A percentile compares a stretch with the other conserved stretches of the same genome.
These are phyloP conservation scores for Lyophyllum shimeji DNA, from an alignment of 768 basidiomycete species.

Conservation along the genomic window DNA sequence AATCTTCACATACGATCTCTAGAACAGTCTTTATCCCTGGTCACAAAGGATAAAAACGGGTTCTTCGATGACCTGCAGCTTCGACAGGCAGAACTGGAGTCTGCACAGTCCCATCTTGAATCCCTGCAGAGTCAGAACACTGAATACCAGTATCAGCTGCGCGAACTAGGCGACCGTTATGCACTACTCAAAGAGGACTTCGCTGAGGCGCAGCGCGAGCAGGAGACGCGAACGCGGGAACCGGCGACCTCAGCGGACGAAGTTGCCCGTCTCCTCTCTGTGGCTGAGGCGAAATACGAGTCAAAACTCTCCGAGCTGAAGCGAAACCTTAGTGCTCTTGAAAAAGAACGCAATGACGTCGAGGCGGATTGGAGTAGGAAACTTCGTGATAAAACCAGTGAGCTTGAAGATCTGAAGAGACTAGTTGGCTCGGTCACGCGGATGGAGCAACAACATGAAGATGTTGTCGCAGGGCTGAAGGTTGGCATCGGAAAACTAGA, in stretches of 20 bases:
- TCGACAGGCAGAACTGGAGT: conserved; percentile 89
- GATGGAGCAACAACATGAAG: conserved; percentile 60
- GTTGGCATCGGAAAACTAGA: conserved; percentile 53
- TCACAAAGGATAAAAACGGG: conserved; percentile 71
- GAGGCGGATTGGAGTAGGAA: conserved; percentile 91
- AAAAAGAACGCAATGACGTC: conserved; percentile 82
- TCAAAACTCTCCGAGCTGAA: conserved; percentile 70
- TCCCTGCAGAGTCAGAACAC: conserved; percentile 73
- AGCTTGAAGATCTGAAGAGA: conserved; percentile 71
- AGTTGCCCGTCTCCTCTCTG: conserved; percentile 68
- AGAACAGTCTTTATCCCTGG: conserved; percentile 65
- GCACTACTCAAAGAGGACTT: conserved; percentile 72
- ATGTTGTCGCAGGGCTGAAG: conserved; percentile 47
- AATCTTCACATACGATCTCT: conserved; percentile 65
- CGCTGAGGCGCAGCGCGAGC: conserved; percentile 59
- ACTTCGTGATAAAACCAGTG: conserved; percentile 72
- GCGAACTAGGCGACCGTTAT: conserved; percentile 74
- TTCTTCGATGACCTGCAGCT: conserved; percentile 87
- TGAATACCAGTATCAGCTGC: conserved; percentile 85
- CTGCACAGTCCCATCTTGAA: conserved; percentile 73
- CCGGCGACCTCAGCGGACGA: conserved; percentile 58
- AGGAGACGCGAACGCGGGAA: conserved; percentile 45
- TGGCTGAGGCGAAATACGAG: conserved; percentile 78
- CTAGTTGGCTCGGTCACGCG: conserved; percentile 57
- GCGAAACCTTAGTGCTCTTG: conserved; percentile 57